Evolutionary conservation across 163 green algal species (phyloP), one percentile per base, ranked within the genome.

Genomic region (Chlamydomonas reinhardtii): DNA sequence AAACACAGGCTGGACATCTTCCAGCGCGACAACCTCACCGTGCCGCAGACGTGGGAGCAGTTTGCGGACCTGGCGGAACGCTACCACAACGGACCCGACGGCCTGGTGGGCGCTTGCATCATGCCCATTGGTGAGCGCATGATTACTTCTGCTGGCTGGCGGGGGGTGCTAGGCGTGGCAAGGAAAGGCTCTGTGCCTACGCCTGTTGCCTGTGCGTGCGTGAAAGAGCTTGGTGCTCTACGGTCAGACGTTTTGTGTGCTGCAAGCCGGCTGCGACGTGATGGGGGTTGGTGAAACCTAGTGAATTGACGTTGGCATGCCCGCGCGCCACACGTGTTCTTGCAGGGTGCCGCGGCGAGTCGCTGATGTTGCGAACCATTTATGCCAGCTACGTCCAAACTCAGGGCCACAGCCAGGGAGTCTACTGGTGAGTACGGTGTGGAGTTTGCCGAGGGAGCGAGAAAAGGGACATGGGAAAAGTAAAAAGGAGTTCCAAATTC

Each of bases 41-140:
- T 76, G 43, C 77, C 77, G 0, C 77, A 76, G 37, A 84, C 77
- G 5, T 82, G 77, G 77, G 64, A 76, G 29, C 37, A 76, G 71
- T 27, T 76, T 20, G 71, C 39, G 14, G 71, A 76, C 37, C 37
- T 76, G 37, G 71, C 71, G 1, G 71, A 76, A 39, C 71, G 71
- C 4, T 74, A 74, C 17, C 69, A 74, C 69, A 32, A 20, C 32
- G 73, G 32, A 12, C 48, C 48, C 11, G 48, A 56, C 25, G 74
- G 69, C 69, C 22, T 74, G 69, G 43, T 48, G 32, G 69, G 69
- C 34, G 34, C 34, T 4, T 74, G 69, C 34, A 5, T 74, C 69
- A 74, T 74, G 32, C 34, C 31, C 14, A 37, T 29, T 4, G 65
- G 65, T 73, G 65, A 1, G 48, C 19, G 39, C 39, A 48, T 48